phyloP scores from a whole-genome alignment of 768 basidiomycete species.

The Agrocybe praecox region DNA sequence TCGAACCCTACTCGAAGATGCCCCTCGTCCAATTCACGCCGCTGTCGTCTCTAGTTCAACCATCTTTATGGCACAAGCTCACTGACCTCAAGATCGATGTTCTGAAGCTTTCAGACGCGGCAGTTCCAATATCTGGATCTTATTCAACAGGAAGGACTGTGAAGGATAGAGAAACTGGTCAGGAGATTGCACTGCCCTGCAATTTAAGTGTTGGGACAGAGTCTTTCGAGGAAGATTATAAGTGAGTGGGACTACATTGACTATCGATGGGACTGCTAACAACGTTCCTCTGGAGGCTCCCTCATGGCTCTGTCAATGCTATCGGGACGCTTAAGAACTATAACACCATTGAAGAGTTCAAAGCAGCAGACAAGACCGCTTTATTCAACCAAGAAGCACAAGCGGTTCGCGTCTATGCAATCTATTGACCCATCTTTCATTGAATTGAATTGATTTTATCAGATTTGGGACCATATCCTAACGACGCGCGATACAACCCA shows the following conservation, averaged over 20 bases:
- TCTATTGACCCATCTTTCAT: background rate
- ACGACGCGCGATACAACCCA: constrained; percentile 52
- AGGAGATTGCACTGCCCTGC: constrained; percentile 72
- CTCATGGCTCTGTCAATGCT: constrained; percentile 52
- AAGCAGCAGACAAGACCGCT: constrained; percentile 83
- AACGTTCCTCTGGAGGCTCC: constrained; percentile 32
- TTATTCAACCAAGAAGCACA: constrained; percentile 76
- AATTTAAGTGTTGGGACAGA: constrained; percentile 67
- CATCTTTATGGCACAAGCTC: constrained; percentile 92
- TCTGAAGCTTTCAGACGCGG: constrained; percentile 77
- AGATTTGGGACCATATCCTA: constrained; percentile 74
- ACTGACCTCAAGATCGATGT: constrained; percentile 90
- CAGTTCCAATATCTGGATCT: constrained; percentile 62
- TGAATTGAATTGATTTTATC: background rate
- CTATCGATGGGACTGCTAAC: background rate
- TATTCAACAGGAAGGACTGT: constrained; percentile 75
- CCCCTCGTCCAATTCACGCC: constrained; percentile 87
- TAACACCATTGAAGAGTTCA: constrained; percentile 98
- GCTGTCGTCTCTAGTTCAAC: constrained; percentile 84
- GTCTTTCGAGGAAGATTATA: constrained; percentile 52
- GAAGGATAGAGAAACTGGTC: constrained; percentile 75
- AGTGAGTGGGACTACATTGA: constrained; percentile 33
- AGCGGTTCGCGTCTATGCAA: constrained; percentile 26
- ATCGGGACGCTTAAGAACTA: constrained; percentile 86
- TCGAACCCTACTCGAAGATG: constrained; percentile 27